Percentiles rank a stretch among this genome's conserved stretches.
phyloP scores from a whole-genome alignment of 441 rosid species.

The Gossypium aridum region DNA sequence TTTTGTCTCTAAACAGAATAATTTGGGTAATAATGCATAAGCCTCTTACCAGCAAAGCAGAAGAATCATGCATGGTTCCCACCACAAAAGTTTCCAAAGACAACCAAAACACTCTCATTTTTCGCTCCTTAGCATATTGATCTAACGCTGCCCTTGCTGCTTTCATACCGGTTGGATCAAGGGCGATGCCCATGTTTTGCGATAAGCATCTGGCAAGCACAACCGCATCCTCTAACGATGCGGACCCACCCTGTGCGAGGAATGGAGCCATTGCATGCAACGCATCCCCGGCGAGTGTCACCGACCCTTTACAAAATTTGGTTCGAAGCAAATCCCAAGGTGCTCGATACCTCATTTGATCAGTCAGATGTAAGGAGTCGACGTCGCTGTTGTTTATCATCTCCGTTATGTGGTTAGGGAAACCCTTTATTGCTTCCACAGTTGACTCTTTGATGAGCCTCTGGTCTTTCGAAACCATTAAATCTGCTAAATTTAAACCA shows the following conservation, averaged over 20 bases:
- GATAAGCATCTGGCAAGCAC: constrained; percentile 48
- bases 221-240: constrained; percentile 46
- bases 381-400: constrained; percentile 28
- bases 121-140: constrained; percentile 35
- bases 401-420: constrained; percentile 22
- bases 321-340: constrained; percentile 35
- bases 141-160: constrained; percentile 30
- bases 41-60: constrained; percentile 25
- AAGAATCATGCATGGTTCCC: constrained; percentile 23
- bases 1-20: constrained; percentile 27
- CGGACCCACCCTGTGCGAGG: constrained; percentile 51
- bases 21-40: constrained; percentile 14
- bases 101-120: constrained; percentile 42
- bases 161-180: background rate
- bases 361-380: constrained; percentile 19
- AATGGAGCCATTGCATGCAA: constrained; percentile 66
- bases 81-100: constrained; percentile 36
- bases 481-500: constrained; percentile 3
- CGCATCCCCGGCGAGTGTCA: constrained; percentile 56
- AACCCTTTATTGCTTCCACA: constrained; percentile 18
- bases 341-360: constrained; percentile 29
- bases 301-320: constrained; percentile 30
- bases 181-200: background rate
- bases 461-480: constrained; percentile 16
- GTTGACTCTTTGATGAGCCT: constrained; percentile 20